Conservation (phyloP, 2,329 filamentous ascomycete species). For the Endoconidiophora polonica region DNA sequence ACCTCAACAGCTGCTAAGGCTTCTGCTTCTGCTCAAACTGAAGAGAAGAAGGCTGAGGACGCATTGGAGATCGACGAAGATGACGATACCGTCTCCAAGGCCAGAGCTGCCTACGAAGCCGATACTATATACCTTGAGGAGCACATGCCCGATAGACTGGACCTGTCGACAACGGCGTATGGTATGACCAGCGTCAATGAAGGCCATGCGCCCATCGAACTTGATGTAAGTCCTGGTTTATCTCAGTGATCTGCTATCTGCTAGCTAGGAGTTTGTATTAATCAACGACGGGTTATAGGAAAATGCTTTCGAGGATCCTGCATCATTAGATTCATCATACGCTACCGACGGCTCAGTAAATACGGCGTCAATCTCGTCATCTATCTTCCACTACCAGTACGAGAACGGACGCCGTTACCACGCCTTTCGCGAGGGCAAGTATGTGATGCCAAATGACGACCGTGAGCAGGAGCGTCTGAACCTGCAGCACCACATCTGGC, state of each 20-base stretch:
- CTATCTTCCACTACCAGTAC: conserved; percentile 27
- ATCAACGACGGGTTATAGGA: neutral
- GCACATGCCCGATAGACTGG: conserved; percentile 11
- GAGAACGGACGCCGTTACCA: conserved; percentile 34
- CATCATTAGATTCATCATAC: conserved; percentile 21
- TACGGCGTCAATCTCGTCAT: conserved; percentile 25
- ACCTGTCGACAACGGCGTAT: conserved; percentile 12
- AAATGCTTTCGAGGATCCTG: conserved; percentile 5
- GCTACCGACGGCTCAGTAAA: conserved; percentile 20
- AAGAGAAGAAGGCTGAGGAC: neutral
- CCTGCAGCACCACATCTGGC: conserved; percentile 37
- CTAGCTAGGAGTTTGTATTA: neutral
- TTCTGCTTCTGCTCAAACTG: neutral
- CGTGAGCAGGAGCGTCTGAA: conserved; percentile 38
- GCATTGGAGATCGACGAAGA: neutral
- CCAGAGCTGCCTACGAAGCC: conserved; percentile 9
- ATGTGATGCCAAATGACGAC: conserved; percentile 33
- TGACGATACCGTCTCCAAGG: neutral
- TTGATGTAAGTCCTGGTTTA: conserved; percentile 8
- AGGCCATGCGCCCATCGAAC: conserved; percentile 7
- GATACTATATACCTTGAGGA: conserved; percentile 12
- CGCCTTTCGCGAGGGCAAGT: conserved; percentile 28
- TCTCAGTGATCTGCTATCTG: no score
- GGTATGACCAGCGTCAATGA: conserved; percentile 8
- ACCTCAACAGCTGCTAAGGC: neutral